Percentiles rank a stretch among this genome's conserved stretches.
Conservation (phyloP, 495 filamentous ascomycete genomes). For the Schizothecium vesticola region DNA sequence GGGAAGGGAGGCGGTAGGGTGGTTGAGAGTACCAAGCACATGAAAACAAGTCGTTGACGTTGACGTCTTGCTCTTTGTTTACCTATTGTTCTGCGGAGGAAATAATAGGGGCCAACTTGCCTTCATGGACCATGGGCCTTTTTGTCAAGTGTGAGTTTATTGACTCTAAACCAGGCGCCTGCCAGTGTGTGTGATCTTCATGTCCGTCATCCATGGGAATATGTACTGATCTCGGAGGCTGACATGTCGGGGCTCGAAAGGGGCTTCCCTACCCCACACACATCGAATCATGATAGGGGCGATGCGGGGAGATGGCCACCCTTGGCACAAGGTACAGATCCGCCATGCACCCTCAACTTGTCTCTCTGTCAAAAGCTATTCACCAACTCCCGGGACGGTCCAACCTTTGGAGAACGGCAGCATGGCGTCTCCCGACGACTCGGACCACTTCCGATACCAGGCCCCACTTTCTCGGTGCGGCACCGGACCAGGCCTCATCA, state of each 20-base stretch:
- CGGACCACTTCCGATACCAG: slow-evolving; percentile 31
- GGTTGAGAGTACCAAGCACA: background rate
- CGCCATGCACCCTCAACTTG: background rate
- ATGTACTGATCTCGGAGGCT: background rate
- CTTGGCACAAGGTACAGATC: background rate
- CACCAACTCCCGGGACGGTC: background rate
- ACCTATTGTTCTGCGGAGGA: background rate
- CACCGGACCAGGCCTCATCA: slow-evolving; percentile 49
- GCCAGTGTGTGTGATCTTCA: background rate
- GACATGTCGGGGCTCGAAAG: background rate
- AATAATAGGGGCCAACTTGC: background rate
- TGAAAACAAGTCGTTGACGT: background rate
- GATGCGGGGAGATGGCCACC: background rate
- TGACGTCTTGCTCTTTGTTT: background rate
- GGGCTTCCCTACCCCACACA: background rate
- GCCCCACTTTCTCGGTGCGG: slow-evolving; percentile 54
- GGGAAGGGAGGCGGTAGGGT: background rate
- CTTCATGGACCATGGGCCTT: background rate
- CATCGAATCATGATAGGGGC: background rate
- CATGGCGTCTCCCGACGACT: background rate
- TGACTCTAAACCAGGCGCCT: background rate
- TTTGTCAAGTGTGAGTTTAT: background rate
- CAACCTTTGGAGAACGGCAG: background rate
- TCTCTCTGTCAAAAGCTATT: background rate
- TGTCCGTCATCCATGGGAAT: background rate